Evolutionary conservation across 129 eudicot species (phyloP).

Genomic region (carrot (Daucus carota)): DNA sequence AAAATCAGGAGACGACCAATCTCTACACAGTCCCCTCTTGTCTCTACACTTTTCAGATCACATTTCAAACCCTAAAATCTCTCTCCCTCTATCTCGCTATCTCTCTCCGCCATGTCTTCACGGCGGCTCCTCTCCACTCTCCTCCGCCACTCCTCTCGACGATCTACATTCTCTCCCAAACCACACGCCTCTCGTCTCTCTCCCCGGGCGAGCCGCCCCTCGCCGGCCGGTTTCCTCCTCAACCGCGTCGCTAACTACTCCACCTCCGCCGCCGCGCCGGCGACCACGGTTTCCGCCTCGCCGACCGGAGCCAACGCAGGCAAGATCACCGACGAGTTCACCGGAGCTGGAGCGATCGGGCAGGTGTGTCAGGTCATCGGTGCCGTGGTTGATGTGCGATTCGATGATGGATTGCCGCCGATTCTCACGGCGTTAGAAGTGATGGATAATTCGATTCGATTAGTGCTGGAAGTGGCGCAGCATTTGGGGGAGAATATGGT

Average conservation of each 20-base stretch:
- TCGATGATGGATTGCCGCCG: constrained; percentile 54
- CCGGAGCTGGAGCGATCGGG: constrained; percentile 55
- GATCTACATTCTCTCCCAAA: constrained; percentile 34
- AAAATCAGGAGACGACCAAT: not conserved
- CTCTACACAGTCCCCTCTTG: not conserved
- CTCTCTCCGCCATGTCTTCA: constrained; percentile 45
- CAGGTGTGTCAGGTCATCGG: constrained; percentile 64
- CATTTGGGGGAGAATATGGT: constrained; percentile 15
- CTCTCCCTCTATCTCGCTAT: constrained; percentile 9
- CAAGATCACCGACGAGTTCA: constrained; percentile 42
- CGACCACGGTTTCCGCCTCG: not conserved
- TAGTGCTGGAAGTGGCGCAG: constrained; percentile 12
- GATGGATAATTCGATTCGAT: constrained; percentile 14
- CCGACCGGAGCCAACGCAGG: constrained; percentile 20
- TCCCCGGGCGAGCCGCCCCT: constrained; percentile 24
- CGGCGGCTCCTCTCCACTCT: constrained; percentile 60
- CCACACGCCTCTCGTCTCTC: constrained; percentile 23
- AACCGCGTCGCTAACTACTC: constrained; percentile 50
- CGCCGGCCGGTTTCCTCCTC: constrained; percentile 31
- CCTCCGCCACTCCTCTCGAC: constrained; percentile 50
- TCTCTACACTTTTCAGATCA: not conserved
- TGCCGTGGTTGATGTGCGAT: constrained; percentile 62
- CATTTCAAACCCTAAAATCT: constrained; percentile 24
- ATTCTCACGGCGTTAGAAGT: constrained; percentile 60
- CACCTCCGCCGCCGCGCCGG: constrained; percentile 46